Evolutionary conservation across 1,284 basidiomycete species (phyloP).

Genomic region (Agroathelia rolfsii): DNA sequence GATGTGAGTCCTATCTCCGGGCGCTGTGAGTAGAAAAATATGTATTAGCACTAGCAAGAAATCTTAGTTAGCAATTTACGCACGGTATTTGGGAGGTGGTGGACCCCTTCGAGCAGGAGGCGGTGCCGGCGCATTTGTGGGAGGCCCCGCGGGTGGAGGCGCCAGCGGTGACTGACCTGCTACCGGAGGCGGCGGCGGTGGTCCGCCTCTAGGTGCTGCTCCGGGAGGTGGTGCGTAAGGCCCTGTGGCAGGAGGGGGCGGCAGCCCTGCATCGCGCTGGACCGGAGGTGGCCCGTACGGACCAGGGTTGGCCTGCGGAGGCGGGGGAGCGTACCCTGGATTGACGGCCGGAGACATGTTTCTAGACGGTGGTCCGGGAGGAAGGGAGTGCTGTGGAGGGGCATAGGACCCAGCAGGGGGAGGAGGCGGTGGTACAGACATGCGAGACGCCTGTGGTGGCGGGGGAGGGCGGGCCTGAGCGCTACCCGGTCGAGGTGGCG

Average conservation of each 20-base stretch:
- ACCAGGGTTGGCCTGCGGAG: conserved; percentile 13
- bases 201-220: no score
- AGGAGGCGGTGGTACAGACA: no score
- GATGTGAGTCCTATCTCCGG: conserved; percentile 88
- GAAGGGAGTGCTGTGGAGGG: conserved; percentile 16
- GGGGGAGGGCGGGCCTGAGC: conserved; percentile 37
- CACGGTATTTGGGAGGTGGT: conserved; percentile 77
- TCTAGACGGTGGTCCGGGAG: conserved; percentile 17
- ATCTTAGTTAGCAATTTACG: conserved; percentile 26
- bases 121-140: no score
- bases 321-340: conserved; percentile 25
- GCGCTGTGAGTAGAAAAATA: conserved; percentile 37
- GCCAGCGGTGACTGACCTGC: conserved; percentile 10
- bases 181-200: conserved; percentile 16
- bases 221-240: conserved; percentile 25
- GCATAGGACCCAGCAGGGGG: conserved; percentile 20
- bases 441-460: conserved; percentile 32
- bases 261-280: no score
- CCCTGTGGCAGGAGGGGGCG: conserved; percentile 23
- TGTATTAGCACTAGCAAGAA: conserved; percentile 7
- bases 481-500: conserved; percentile 55
- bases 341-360: no score
- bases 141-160: conserved; percentile 1
- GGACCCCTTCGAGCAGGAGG: conserved; percentile 31
- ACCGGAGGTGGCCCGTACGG: no score